Conservation (phyloP, 208 protist genomes). For the Trypanosoma lewisi region DNA sequence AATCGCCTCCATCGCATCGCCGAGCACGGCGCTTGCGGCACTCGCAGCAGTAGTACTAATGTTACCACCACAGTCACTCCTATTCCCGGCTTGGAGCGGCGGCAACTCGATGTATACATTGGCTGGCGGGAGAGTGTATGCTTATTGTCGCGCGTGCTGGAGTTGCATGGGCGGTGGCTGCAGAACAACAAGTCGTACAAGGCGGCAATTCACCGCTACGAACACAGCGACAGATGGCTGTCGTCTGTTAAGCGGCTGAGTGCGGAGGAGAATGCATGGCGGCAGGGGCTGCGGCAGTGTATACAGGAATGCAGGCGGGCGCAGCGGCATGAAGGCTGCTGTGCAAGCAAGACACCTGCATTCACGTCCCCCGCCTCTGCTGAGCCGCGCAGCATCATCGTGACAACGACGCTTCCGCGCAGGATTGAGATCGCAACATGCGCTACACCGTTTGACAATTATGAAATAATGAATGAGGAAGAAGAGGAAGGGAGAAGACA, state of each 20-base stretch:
- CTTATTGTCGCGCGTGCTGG: slow-evolving; percentile 54
- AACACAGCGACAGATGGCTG: slow-evolving; percentile 67
- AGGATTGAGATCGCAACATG: slow-evolving; percentile 38
- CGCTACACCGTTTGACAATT: slow-evolving; percentile 2
- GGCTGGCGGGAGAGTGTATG: slow-evolving; percentile 65
- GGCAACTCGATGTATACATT: slow-evolving; percentile 30
- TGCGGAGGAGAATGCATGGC: slow-evolving; percentile 38
- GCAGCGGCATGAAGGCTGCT: slow-evolving; percentile 26
- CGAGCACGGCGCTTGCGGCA: neutral
- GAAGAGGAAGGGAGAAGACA: neutral
- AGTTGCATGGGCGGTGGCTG: slow-evolving; percentile 64
- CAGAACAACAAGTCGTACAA: slow-evolving; percentile 29
- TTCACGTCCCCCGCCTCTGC: neutral
- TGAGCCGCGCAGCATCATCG: slow-evolving; percentile 40
- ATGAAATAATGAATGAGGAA: neutral
- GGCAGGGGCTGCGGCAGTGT: slow-evolving; percentile 31
- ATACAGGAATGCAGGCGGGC: slow-evolving; percentile 36
- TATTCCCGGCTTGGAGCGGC: slow-evolving; percentile 19
- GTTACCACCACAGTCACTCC: neutral
- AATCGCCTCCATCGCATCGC: slow-evolving; percentile 25
- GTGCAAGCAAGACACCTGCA: slow-evolving; percentile 3
- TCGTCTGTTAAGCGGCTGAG: slow-evolving; percentile 34
- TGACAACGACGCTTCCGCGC: slow-evolving; percentile 59
- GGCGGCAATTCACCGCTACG: slow-evolving; percentile 44
- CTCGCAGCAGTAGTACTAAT: neutral